These are phyloP conservation scores for Chlamydomonas asymmetrica DNA, from an alignment of 139 green algal species.

Conservation along the genomic window DNA sequence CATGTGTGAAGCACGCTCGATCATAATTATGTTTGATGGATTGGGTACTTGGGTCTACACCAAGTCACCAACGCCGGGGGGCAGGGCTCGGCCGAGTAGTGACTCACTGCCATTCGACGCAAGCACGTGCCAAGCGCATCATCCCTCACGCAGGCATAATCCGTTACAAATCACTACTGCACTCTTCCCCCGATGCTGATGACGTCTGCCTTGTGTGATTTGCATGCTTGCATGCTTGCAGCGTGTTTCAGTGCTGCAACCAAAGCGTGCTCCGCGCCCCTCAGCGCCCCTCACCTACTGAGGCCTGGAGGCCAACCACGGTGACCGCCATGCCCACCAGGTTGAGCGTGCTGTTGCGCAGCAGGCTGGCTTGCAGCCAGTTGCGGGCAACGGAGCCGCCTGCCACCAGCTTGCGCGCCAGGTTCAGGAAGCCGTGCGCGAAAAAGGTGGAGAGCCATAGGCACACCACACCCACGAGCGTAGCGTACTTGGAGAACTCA, in stretches of 20 bases:
- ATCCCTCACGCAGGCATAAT: not conserved
- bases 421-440: conserved; percentile 52
- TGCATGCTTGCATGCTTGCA: not conserved
- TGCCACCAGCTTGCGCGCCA: conserved; percentile 21
- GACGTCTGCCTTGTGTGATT: not conserved
- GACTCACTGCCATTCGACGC: too few species aligned
- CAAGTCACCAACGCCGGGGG: too few species aligned
- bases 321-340: conserved; percentile 78
- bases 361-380: conserved; percentile 56
- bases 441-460: conserved; percentile 84
- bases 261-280: not conserved
- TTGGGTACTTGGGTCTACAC: too few species aligned
- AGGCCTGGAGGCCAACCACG: conserved; percentile 85
- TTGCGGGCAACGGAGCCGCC: conserved; percentile 2
- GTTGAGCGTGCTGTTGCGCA: conserved; percentile 80
- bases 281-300: conserved; percentile 46
- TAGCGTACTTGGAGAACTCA: conserved; percentile 52
- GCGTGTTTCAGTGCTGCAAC: not conserved
- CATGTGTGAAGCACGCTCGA: too few species aligned
- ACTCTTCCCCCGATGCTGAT: too few species aligned
- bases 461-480: conserved; percentile 66
- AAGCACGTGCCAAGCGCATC: too few species aligned
- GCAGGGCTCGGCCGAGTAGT: too few species aligned
- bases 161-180: not conserved
- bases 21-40: too few species aligned